Evolutionary conservation across 345 rosid genomes (phyloP).

Genomic region (Bruguiera sexangula): DNA sequence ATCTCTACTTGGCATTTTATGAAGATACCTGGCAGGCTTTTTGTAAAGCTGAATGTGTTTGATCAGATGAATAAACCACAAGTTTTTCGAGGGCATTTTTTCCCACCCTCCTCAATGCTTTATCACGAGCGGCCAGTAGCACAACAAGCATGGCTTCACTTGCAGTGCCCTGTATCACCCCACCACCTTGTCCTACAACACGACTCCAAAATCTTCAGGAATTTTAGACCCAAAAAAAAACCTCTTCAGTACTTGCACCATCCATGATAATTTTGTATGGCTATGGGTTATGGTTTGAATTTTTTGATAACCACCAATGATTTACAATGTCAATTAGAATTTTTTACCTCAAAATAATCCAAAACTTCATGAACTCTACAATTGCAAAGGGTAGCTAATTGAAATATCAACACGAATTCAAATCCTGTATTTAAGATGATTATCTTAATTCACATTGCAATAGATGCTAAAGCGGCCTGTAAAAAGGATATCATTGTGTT

Average conservation of each 20-base stretch:
- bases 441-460: neutral
- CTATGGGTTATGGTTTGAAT: too few relatives aligned
- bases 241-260: conserved; percentile 3
- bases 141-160: conserved; percentile 92
- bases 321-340: too few relatives aligned
- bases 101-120: conserved; percentile 48
- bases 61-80: conserved; percentile 81
- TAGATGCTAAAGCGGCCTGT: too few relatives aligned
- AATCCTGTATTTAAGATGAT: neutral
- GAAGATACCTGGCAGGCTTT: conserved; percentile 81
- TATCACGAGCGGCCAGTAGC: conserved; percentile 74
- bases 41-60: conserved; percentile 76
- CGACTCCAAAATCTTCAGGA: conserved; percentile 13
- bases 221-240: neutral
- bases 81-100: conserved; percentile 64
- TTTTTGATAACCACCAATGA: too few relatives aligned
- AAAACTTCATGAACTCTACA: neutral
- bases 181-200: conserved; percentile 79
- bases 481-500: neutral
- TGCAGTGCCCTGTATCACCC: conserved; percentile 89
- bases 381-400: neutral
- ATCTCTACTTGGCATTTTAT: neutral
- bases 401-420: neutral
- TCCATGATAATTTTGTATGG: neutral
- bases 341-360: neutral